Conservation (phyloP, 2,329 filamentous ascomycete species). For the Aspergillus phoenicis region DNA sequence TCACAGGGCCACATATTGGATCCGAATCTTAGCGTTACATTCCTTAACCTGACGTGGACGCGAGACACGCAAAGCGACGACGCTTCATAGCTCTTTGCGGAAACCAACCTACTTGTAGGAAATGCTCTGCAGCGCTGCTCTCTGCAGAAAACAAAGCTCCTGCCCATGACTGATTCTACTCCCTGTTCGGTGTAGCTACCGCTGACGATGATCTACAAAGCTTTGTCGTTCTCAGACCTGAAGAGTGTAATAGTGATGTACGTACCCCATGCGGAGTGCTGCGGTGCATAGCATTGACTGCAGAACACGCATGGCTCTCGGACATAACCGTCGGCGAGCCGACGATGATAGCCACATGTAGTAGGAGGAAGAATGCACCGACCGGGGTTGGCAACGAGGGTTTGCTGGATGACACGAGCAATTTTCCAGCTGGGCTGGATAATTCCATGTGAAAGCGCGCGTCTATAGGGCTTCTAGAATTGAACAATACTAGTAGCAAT, state of each 20-base stretch:
- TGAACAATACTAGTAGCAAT: neutral
- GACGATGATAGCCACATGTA: neutral
- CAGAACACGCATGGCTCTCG: neutral
- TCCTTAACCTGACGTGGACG: neutral
- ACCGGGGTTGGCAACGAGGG: neutral
- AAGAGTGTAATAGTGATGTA: too few relatives aligned
- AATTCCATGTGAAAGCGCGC: neutral
- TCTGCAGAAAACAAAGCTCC: neutral
- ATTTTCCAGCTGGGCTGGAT: neutral
- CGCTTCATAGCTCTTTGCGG: neutral
- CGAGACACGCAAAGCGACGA: neutral
- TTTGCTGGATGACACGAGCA: neutral
- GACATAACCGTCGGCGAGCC: neutral
- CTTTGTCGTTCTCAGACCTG: neutral
- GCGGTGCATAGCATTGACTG: neutral
- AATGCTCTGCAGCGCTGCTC: neutral
- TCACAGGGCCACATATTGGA: neutral
- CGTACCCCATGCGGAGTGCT: neutral
- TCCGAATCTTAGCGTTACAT: conserved; percentile 2
- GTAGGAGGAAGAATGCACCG: neutral
- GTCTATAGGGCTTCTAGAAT: neutral
- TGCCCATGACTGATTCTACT: conserved; percentile 1
- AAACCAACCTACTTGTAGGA: neutral
- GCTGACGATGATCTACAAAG: conserved; percentile 2
- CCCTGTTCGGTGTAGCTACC: conserved; percentile 1